Percentiles rank a stretch among this genome's conserved stretches.
These are phyloP conservation scores for Ustilago crameri DNA, from an alignment of 1,284 basidiomycete species.

Conservation along the genomic window DNA sequence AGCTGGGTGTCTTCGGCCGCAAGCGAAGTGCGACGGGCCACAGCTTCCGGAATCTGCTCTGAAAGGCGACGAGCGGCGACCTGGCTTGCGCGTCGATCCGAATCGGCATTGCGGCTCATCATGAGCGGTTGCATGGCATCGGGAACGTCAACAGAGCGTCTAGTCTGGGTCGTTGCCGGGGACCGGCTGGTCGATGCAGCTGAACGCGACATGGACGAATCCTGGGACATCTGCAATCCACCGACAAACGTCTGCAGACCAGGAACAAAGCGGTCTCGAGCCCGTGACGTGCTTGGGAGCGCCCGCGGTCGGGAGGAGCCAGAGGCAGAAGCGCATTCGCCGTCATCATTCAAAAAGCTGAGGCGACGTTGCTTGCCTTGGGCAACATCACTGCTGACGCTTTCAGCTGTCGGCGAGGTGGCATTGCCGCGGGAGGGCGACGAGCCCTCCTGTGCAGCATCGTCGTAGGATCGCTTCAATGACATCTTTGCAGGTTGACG, in stretches of 20 bases:
- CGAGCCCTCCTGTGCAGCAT: constrained; percentile 11
- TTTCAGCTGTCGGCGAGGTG: background rate
- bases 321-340: constrained; percentile 23
- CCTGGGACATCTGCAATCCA: constrained; percentile 53
- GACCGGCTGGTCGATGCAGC: constrained; percentile 1
- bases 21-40: constrained; percentile 9
- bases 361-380: constrained; percentile 42
- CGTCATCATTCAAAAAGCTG: constrained; percentile 30
- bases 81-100: constrained; percentile 24
- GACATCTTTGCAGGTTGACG: constrained; percentile 10
- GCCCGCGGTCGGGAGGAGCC: constrained; percentile 28
- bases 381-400: background rate
- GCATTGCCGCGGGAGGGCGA: background rate
- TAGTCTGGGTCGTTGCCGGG: background rate
- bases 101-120: constrained; percentile 44
- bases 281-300: constrained; percentile 38
- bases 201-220: constrained; percentile 8
- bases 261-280: constrained; percentile 48
- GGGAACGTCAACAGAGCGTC: constrained; percentile 19
- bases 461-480: constrained; percentile 28
- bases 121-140: constrained; percentile 47
- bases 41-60: constrained; percentile 14
- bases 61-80: constrained; percentile 20
- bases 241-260: constrained; percentile 57
- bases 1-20: constrained; percentile 14